Evolutionary conservation across 169 alveolate genomes (phyloP), one percentile per base, ranked within the genome.

Genomic region (Plasmodium malariae): DNA sequence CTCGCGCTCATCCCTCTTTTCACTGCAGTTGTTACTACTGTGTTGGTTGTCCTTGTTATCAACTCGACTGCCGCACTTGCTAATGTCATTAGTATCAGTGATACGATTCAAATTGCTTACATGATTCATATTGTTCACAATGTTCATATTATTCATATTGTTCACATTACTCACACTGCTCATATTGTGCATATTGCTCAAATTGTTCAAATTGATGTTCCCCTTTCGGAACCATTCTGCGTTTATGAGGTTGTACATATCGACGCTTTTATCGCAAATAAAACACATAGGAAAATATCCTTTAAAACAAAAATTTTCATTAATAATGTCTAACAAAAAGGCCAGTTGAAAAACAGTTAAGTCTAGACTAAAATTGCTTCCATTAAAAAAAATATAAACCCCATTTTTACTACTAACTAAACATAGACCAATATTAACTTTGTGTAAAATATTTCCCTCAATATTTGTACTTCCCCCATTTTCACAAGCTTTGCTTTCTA

Each of bases 381-480:
- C 92, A 69, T 54, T 86, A 4, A 86, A 30, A 49, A 55, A 86
- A n/a, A 86, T 86, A 26, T n/a, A 57, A 26, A 86, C 24, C 9
- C 76, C 92, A 55, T 86, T 68, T 30, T 69, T 69, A 24, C 55
- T 59, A 40, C 62, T 86, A 30, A 86, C 49, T 86, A 86, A 49
- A 40, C 92, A 86, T 24, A 86, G 40, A 17, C 67, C 87, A 11
- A 86, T 69, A 49, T 86, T 60, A 14, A 71, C 74, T 45, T 86
- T 86, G 24, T 86, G 86, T 70, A 86, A 45, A 14, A 86, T 86
- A 24, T 86, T 57, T 32, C 92, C 92, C 17, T 86, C 68, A 9
- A 86, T 70, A 63, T 86, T 86, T 48, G 30, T 86, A 28, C 92
- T 86, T 24, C 92, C 92, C 17, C 92, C 92, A 71, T 86, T 86